Conservation (phyloP, 2,329 filamentous ascomycete species). For the Aspergillus vadensis region DNA sequence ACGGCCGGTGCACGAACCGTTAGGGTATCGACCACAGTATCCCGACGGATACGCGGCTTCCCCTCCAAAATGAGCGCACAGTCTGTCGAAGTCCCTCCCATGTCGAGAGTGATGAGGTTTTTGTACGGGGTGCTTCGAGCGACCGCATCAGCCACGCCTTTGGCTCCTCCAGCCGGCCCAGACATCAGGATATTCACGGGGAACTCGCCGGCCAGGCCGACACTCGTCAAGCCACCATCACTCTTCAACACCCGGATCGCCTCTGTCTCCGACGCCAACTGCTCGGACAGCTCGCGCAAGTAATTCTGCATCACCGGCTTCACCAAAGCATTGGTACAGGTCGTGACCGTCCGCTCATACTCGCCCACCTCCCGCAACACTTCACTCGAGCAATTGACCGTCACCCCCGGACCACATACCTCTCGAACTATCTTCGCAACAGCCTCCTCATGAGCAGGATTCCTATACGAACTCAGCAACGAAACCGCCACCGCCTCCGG, state of each 20-base stretch:
- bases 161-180: conserved; percentile 54
- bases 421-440: conserved; percentile 45
- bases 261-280: conserved; percentile 45
- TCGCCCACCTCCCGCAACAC: conserved; percentile 53
- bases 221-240: conserved; percentile 52
- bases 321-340: conserved; percentile 52
- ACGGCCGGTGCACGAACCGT: conserved; percentile 52
- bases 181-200: conserved; percentile 55
- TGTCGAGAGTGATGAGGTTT: conserved; percentile 54
- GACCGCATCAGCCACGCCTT: conserved; percentile 51
- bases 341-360: conserved; percentile 53
- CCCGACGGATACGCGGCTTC: conserved; percentile 48
- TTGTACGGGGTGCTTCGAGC: conserved; percentile 50
- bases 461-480: conserved; percentile 52
- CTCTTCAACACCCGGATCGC: conserved; percentile 54
- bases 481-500: conserved; percentile 52
- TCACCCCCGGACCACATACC: conserved; percentile 46
- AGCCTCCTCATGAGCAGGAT: conserved; percentile 45
- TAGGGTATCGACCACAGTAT: conserved; percentile 49
- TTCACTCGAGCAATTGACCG: conserved; percentile 50
- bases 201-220: conserved; percentile 48
- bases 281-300: conserved; percentile 43
- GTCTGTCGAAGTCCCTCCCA: conserved; percentile 56
- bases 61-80: conserved; percentile 50
- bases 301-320: conserved; percentile 53